A percentile compares a stretch with the other conserved stretches of the same genome.
These are phyloP conservation scores for Blastocystis sp. DNA, from an alignment of 352 stramenopile species.

Conservation along the genomic window DNA sequence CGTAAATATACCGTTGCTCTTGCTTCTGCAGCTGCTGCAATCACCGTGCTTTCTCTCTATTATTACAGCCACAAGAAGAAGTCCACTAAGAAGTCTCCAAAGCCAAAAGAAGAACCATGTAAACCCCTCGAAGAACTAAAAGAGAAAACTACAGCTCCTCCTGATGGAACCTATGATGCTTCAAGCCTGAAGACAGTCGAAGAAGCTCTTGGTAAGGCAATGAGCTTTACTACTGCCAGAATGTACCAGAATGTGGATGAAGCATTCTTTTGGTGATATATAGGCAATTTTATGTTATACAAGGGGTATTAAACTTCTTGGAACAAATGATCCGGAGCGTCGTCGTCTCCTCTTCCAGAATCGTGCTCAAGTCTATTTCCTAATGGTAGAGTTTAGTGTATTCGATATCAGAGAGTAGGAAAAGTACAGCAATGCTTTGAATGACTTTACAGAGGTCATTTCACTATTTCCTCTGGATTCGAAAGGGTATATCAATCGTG, in stretches of 20 bases:
- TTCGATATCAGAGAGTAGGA: neutral
- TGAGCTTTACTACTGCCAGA: neutral
- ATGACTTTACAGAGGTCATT: constrained; percentile 14
- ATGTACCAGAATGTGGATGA: neutral
- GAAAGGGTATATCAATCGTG: neutral
- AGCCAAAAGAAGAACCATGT: neutral
- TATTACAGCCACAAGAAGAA: neutral
- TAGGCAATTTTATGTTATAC: constrained; percentile 27
- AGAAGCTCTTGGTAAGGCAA: neutral
- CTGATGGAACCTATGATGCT: neutral
- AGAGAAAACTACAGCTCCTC: neutral
- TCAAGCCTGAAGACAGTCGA: neutral
- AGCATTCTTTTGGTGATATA: neutral
- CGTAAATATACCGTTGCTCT: constrained; percentile 20
- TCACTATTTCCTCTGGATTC: constrained; percentile 1
- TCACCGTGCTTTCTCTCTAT: neutral
- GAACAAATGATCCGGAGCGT: neutral
- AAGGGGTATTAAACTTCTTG: constrained; percentile 1
- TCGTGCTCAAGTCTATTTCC: neutral
- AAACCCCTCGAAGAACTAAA: neutral
- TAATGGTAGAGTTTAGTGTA: neutral
- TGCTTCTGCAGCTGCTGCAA: constrained; percentile 8
- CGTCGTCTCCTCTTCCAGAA: neutral
- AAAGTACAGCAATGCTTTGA: neutral
- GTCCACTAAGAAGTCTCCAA: neutral